Conservation (phyloP, 371 early-diverging fungal genomes). For the Mucor indicus region DNA sequence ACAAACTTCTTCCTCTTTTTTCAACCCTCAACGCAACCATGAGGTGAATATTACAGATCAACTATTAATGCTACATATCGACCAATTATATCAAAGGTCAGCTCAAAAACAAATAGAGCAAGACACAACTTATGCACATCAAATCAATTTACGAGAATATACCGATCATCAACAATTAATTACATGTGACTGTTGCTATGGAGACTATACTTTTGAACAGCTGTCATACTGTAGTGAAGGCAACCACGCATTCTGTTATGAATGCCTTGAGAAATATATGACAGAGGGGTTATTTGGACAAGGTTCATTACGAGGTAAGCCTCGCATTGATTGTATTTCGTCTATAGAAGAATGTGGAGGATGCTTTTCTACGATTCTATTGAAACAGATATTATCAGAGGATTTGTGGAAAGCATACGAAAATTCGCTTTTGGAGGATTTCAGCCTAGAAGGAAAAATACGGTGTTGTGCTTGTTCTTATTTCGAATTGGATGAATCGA, state of each 20-base stretch:
- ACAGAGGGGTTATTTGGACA: conserved; percentile 58
- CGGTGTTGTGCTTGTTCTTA: conserved; percentile 56
- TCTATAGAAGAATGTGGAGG: conserved; percentile 37
- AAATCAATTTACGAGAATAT: conserved; percentile 44
- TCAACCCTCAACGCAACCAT: neutral
- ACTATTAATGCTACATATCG: conserved; percentile 29
- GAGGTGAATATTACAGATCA: neutral
- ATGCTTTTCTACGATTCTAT: conserved; percentile 19
- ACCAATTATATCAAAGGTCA: conserved; percentile 12
- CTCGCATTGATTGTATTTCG: conserved; percentile 36
- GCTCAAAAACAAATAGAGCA: conserved; percentile 15
- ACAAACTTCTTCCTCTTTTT: neutral
- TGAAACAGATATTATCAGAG: conserved; percentile 25
- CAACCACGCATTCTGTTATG: conserved; percentile 51
- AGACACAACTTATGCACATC: conserved; percentile 32
- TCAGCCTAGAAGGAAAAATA: conserved; percentile 18
- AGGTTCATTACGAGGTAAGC: conserved; percentile 46
- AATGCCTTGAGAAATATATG: conserved; percentile 41
- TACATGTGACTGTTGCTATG: conserved; percentile 56
- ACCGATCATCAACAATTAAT: conserved; percentile 34
- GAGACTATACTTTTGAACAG: conserved; percentile 52
- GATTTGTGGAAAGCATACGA: conserved; percentile 44
- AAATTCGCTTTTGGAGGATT: conserved; percentile 38
- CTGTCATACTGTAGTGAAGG: conserved; percentile 50
- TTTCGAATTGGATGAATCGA: conserved; percentile 46